phyloP scores from a whole-genome alignment of 305 asterid genomes.

The Ilex paraguariensis region DNA sequence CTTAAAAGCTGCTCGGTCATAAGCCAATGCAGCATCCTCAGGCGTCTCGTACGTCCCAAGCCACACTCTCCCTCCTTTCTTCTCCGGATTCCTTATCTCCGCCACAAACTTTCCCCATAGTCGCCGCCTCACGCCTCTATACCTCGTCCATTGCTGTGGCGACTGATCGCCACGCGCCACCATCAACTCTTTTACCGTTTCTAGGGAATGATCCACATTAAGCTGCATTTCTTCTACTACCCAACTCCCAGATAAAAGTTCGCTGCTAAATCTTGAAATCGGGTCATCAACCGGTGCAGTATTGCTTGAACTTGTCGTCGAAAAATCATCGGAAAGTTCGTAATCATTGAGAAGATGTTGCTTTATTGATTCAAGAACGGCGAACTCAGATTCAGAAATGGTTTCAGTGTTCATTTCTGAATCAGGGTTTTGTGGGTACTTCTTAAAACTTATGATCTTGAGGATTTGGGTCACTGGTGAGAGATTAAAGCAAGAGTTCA shows the following conservation, averaged over 20 bases:
- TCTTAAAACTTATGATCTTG: too few relatives aligned
- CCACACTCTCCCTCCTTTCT: slow-evolving; percentile 19
- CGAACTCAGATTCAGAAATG: slow-evolving; percentile 8
- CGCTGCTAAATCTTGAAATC: too few relatives aligned
- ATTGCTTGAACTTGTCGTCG: not conserved
- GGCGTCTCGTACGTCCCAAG: slow-evolving; percentile 20
- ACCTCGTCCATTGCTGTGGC: slow-evolving; percentile 8
- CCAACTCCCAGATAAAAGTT: too few relatives aligned
- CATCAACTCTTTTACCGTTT: not conserved
- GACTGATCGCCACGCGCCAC: not conserved
- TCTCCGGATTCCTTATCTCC: slow-evolving; percentile 16
- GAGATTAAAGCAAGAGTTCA: too few relatives aligned
- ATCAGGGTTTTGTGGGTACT: too few relatives aligned
- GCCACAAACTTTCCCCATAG: slow-evolving; percentile 26
- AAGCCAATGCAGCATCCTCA: slow-evolving; percentile 20
- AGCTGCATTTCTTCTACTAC: too few relatives aligned
- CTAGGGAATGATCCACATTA: too few relatives aligned
- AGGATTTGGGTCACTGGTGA: too few relatives aligned
- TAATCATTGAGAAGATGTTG: slow-evolving; percentile 38
- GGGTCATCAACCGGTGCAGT: too few relatives aligned
- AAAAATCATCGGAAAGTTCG: slow-evolving; percentile 21
- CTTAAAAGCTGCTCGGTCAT: slow-evolving; percentile 16
- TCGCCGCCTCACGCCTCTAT: slow-evolving; percentile 21
- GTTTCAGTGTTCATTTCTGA: slow-evolving; percentile 17
- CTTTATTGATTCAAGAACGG: slow-evolving; percentile 30